A percentile compares a stretch with the other conserved stretches of the same genome.
Evolutionary conservation across 148 eudicot species (phyloP).

Genomic region (Arbutus unedo): DNA sequence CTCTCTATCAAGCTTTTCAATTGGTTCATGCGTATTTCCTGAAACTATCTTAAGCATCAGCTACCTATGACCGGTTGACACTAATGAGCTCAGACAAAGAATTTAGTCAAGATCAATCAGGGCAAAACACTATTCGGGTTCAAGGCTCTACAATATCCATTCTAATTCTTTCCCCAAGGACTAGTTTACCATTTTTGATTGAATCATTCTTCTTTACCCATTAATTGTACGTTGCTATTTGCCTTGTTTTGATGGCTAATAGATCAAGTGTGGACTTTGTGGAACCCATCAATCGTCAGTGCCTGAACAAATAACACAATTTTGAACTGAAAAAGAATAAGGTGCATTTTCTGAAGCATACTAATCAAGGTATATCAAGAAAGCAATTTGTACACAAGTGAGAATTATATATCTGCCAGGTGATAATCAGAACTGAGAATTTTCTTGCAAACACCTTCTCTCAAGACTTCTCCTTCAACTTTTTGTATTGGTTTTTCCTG

Average conservation of each 20-base stretch:
- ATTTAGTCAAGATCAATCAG: too few species aligned
- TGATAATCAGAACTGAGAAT: conserved; percentile 10
- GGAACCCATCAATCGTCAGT: neutral
- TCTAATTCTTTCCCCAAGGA: neutral
- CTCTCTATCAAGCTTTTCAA: too few species aligned
- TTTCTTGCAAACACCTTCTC: neutral
- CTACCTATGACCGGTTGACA: too few species aligned
- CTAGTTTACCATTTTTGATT: neutral
- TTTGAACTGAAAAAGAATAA: neutral
- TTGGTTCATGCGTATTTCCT: too few species aligned
- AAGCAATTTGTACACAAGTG: neutral
- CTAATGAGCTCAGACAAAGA: too few species aligned
- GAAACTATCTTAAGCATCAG: too few species aligned
- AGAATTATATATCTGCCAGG: neutral
- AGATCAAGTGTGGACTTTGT: neutral
- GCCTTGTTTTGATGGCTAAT: neutral
- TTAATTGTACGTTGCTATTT: neutral
- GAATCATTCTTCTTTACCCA: too few species aligned
- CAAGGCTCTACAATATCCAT: neutral
- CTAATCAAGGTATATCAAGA: neutral
- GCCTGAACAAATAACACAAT: neutral
- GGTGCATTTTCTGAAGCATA: too few species aligned
- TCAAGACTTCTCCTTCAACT: neutral
- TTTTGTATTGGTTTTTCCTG: neutral
- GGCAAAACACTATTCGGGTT: too few species aligned